phyloP scores from a whole-genome alignment of 2,329 filamentous ascomycete species.

The Verruconis gallopava region DNA sequence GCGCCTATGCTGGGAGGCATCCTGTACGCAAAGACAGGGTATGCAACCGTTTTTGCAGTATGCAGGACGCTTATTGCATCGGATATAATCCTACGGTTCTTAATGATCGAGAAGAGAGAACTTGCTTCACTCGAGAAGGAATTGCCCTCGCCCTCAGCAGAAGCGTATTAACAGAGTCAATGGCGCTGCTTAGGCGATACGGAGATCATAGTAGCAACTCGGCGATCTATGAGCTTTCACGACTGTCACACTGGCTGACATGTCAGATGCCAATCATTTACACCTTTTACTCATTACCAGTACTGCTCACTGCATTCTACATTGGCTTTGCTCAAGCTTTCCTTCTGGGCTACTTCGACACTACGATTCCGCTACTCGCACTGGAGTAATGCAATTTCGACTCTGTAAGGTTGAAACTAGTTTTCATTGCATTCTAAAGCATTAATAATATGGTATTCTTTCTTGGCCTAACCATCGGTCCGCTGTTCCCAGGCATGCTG shows the following conservation, averaged over 20 bases:
- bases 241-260: conserved; percentile 27
- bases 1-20: conserved; percentile 48
- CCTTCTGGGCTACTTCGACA: conserved; percentile 32
- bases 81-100: conserved; percentile 46
- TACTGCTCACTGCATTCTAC: conserved; percentile 21
- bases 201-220: conserved; percentile 3
- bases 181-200: no score
- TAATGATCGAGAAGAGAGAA: conserved; percentile 53
- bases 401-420: conserved; percentile 29
- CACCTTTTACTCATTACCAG: conserved; percentile 23
- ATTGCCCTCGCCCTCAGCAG: no score
- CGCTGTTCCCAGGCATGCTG: conserved; percentile 40
- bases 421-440: conserved; percentile 42
- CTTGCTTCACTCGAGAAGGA: no score
- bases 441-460: conserved; percentile 52
- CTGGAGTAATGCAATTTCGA: conserved; percentile 31
- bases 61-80: conserved; percentile 40
- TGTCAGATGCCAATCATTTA: conserved; percentile 35
- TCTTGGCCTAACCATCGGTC: conserved; percentile 46
- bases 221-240: conserved; percentile 29
- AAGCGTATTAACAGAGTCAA: no score
- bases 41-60: conserved; percentile 43
- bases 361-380: conserved; percentile 34
- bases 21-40: conserved; percentile 44
- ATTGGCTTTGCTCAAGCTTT: conserved; percentile 32